A percentile compares a stretch with the other conserved stretches of the same genome.
Evolutionary conservation across 257 asterid species (phyloP).

Genomic region (Solanum ossicruentum): DNA sequence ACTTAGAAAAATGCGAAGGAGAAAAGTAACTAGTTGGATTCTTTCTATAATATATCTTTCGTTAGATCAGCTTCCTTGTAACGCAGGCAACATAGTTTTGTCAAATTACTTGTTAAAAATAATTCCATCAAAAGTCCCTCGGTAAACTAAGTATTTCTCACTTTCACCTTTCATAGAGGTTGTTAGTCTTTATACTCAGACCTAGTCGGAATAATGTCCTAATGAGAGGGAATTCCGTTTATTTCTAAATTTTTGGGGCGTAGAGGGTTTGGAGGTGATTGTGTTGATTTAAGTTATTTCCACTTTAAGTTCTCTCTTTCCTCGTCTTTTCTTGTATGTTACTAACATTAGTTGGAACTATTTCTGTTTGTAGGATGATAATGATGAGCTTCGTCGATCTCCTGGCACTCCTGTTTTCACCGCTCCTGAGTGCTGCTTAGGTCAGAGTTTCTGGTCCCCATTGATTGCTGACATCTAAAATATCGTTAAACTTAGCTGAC

Average conservation of each 20-base stretch:
- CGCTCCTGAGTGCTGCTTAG: slow-evolving; percentile 98
- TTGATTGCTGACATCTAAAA: slow-evolving; percentile 39
- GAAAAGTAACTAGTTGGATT: background rate
- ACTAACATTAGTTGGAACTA: background rate
- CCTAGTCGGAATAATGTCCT: background rate
- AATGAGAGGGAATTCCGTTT: background rate
- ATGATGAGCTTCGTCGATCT: slow-evolving; percentile 93
- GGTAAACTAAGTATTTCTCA: background rate
- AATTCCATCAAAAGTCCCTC: too few relatives aligned
- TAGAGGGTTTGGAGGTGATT: background rate
- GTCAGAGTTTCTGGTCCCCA: slow-evolving; percentile 48
- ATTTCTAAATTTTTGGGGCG: background rate
- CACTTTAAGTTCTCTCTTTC: background rate
- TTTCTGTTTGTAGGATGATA: slow-evolving; percentile 45
- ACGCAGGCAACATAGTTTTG: too few relatives aligned
- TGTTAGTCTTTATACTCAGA: background rate
- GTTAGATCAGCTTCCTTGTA: background rate
- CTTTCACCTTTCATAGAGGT: background rate
- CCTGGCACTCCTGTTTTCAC: slow-evolving; percentile 99
- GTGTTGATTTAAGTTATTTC: background rate
- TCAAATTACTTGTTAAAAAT: too few relatives aligned
- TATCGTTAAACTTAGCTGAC: background rate
- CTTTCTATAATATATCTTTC: background rate
- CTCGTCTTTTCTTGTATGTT: background rate
- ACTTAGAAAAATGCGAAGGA: background rate